These are phyloP conservation scores for Vachellia collinsii DNA, from an alignment of 306 rosid genomes.

Conservation along the genomic window DNA sequence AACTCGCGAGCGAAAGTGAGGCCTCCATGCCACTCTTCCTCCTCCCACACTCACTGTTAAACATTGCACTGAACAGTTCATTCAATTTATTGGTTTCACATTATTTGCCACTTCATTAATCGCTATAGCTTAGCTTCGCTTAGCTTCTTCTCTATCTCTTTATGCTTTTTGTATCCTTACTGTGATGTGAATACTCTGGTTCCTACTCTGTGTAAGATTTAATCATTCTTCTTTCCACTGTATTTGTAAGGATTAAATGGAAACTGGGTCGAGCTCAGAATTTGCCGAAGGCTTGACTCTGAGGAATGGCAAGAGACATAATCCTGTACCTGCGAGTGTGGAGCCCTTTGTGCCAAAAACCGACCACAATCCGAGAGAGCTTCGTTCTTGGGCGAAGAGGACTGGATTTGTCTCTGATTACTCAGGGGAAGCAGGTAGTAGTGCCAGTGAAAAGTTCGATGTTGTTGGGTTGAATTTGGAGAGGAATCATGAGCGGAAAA, in stretches of 20 bases:
- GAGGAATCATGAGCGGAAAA: slow-evolving; percentile 46
- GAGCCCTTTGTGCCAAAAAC: slow-evolving; percentile 70
- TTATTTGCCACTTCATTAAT: slow-evolving; percentile 36
- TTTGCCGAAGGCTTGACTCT: slow-evolving; percentile 34
- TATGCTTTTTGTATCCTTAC: background rate
- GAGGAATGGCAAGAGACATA: slow-evolving; percentile 43
- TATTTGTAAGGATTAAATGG: slow-evolving; percentile 47
- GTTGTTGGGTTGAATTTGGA: slow-evolving; percentile 60
- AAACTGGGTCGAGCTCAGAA: slow-evolving; percentile 53
- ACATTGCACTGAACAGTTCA: slow-evolving; percentile 26
- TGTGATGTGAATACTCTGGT: slow-evolving; percentile 32
- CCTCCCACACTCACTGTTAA: background rate
- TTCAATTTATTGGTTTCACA: slow-evolving; percentile 32
- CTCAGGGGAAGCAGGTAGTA: slow-evolving; percentile 67
- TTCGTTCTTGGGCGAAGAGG: slow-evolving; percentile 86
- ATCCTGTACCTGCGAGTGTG: slow-evolving; percentile 46
- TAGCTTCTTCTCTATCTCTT: slow-evolving; percentile 27
- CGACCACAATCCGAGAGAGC: slow-evolving; percentile 75
- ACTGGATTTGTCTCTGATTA: slow-evolving; percentile 86
- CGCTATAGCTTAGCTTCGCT: slow-evolving; percentile 51
- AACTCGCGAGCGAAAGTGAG: slow-evolving; percentile 45
- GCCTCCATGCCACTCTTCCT: slow-evolving; percentile 32
- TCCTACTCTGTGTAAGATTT: slow-evolving; percentile 33
- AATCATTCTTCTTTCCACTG: slow-evolving; percentile 30
- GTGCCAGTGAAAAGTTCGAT: slow-evolving; percentile 59